phyloP scores from a whole-genome alignment of 2,329 filamentous ascomycete genomes.

The Exophiala oligosperma region DNA sequence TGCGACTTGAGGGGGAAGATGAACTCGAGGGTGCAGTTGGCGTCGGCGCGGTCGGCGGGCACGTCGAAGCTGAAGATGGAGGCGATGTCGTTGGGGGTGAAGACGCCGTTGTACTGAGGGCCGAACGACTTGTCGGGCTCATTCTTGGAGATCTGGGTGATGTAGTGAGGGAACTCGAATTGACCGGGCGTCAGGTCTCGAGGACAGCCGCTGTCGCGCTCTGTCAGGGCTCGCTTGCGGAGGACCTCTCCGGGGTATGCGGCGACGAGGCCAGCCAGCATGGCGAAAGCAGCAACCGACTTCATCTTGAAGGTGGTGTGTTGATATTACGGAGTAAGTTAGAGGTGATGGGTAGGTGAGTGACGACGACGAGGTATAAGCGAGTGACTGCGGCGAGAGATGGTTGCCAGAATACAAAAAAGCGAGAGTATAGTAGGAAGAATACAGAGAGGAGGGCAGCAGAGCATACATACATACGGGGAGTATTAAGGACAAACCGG shows the following conservation, averaged over 20 bases:
- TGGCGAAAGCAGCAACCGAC: conserved; percentile 38
- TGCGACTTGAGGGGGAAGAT: conserved; percentile 59
- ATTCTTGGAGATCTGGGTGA: conserved; percentile 59
- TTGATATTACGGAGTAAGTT: conserved; percentile 1
- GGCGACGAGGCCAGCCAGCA: conserved; percentile 43
- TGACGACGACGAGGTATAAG: conserved; percentile 4
- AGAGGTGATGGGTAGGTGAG: background rate
- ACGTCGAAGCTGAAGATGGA: conserved; percentile 72
- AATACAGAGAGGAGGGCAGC: conserved; percentile 1
- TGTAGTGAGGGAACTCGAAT: conserved; percentile 62
- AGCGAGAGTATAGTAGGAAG: background rate
- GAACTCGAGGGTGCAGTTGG: conserved; percentile 65
- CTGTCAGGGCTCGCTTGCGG: conserved; percentile 40
- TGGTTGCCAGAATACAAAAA: background rate
- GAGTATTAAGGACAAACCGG: background rate
- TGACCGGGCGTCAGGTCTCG: conserved; percentile 44
- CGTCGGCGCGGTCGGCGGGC: conserved; percentile 52
- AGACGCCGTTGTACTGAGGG: conserved; percentile 56
- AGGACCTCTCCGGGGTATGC: conserved; percentile 44
- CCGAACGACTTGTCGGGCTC: conserved; percentile 55
- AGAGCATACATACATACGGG: too few relatives aligned
- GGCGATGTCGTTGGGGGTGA: conserved; percentile 53
- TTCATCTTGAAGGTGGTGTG: conserved; percentile 37
- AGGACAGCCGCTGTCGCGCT: conserved; percentile 43
- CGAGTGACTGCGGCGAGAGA: conserved; percentile 19